Conservation (phyloP, 2,329 filamentous ascomycete genomes). For the Ophiosphaerella herpotricha region DNA sequence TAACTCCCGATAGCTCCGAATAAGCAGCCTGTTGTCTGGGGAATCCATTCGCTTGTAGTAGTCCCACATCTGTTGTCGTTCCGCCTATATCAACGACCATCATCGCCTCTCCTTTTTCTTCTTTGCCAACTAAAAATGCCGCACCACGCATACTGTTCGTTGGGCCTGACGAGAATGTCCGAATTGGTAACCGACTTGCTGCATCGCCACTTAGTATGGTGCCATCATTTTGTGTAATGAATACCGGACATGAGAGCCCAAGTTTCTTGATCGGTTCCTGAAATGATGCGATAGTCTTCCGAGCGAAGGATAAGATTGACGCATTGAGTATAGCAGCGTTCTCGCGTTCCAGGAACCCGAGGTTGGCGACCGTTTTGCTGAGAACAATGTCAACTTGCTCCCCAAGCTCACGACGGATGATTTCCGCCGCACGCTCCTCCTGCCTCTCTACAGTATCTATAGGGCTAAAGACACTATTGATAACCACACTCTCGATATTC, state of each 20-base stretch:
- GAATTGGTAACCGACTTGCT: conserved; percentile 55
- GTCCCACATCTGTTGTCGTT: conserved; percentile 67
- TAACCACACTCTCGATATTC: conserved; percentile 55
- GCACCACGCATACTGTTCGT: conserved; percentile 61
- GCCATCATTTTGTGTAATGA: conserved; percentile 59
- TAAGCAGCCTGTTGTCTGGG: conserved; percentile 67
- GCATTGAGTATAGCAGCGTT: conserved; percentile 59
- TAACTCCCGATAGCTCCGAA: conserved; percentile 65
- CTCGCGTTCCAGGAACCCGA: conserved; percentile 57
- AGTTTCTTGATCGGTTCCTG: conserved; percentile 53
- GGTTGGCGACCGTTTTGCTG: conserved; percentile 57
- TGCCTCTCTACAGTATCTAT: conserved; percentile 60
- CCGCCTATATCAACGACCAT: conserved; percentile 71
- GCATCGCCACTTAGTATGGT: conserved; percentile 54
- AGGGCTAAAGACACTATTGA: conserved; percentile 63
- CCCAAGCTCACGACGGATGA: conserved; percentile 54
- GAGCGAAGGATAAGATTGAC: conserved; percentile 53
- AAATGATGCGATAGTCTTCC: conserved; percentile 53
- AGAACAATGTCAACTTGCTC: conserved; percentile 55
- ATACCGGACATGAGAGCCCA: conserved; percentile 53
- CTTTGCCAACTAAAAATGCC: conserved; percentile 44
- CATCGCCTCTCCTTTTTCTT: conserved; percentile 50
- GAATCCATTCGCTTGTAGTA: conserved; percentile 65
- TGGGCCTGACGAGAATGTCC: conserved; percentile 57
- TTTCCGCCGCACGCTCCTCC: conserved; percentile 55